Percentiles rank a stretch among this genome's conserved stretches.
phyloP scores from a whole-genome alignment of 2,329 filamentous ascomycete species.

The Fusarium chuoi region DNA sequence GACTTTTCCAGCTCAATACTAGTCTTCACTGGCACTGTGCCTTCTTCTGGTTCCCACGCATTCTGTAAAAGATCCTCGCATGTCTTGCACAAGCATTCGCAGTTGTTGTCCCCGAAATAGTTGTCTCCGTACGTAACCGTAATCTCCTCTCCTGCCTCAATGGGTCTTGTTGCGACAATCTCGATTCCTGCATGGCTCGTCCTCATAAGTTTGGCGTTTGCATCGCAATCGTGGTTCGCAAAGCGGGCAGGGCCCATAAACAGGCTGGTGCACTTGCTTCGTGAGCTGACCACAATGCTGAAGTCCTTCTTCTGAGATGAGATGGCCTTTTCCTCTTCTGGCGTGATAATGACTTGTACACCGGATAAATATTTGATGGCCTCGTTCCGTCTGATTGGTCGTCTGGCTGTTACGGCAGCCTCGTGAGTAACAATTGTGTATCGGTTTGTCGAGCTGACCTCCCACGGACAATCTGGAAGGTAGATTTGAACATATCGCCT shows the following conservation, averaged over 20 bases:
- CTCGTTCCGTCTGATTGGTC: conserved; percentile 81
- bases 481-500: conserved; percentile 94
- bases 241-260: conserved; percentile 97
- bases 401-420: conserved; percentile 85
- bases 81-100: conserved; percentile 90
- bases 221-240: conserved; percentile 95
- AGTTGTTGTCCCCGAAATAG: conserved; percentile 95
- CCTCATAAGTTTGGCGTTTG: conserved; percentile 89
- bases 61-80: conserved; percentile 82
- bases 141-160: conserved; percentile 90
- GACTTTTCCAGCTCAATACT: conserved; percentile 63
- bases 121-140: conserved; percentile 96
- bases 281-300: conserved; percentile 93
- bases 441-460: conserved; percentile 89
- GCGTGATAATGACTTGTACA: conserved; percentile 91
- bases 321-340: conserved; percentile 87
- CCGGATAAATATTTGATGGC: conserved; percentile 91
- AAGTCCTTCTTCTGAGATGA: conserved; percentile 90
- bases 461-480: conserved; percentile 91
- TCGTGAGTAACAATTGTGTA: conserved; percentile 94
- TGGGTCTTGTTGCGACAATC: conserved; percentile 84
- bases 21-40: conserved; percentile 56
- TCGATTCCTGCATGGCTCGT: conserved; percentile 88
- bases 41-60: conserved; percentile 77
- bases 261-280: conserved; percentile 88